Percentiles rank a stretch among this genome's conserved stretches.
These are phyloP conservation scores for Penicillium simplicissimum DNA, from an alignment of 495 filamentous ascomycete genomes.

Conservation along the genomic window DNA sequence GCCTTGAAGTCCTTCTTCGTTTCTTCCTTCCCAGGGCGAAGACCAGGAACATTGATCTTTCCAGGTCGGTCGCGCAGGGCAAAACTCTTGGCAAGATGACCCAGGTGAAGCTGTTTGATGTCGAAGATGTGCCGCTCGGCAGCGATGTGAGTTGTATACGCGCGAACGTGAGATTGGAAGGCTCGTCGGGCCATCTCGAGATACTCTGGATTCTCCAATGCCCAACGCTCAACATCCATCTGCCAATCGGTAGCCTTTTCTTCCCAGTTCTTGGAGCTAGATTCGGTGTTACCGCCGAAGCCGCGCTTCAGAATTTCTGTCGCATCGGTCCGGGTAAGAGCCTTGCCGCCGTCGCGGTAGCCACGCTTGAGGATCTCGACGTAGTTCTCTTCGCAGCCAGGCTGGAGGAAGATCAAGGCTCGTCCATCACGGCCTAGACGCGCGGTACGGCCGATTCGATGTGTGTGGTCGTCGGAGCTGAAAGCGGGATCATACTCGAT, in stretches of 20 bases:
- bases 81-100: constrained; percentile 92
- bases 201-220: constrained; percentile 56
- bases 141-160: constrained; percentile 90
- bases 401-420: constrained; percentile 83
- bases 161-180: constrained; percentile 88
- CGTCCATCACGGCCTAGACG: constrained; percentile 88
- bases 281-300: constrained; percentile 49
- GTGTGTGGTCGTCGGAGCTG: constrained; percentile 84
- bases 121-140: constrained; percentile 83
- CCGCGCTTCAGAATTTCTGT: constrained; percentile 64
- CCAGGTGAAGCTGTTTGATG: constrained; percentile 83
- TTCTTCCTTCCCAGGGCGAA: constrained; percentile 47
- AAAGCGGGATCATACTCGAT: constrained; percentile 96
- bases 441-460: constrained; percentile 92
- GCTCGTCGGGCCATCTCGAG: constrained; percentile 76
- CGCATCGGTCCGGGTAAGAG: constrained; percentile 54
- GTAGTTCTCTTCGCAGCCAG: constrained; percentile 89
- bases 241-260: constrained; percentile 75
- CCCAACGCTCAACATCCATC: constrained; percentile 71
- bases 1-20: constrained; percentile 52
- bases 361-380: constrained; percentile 66
- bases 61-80: constrained; percentile 85
- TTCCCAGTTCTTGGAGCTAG: constrained; percentile 59
- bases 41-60: constrained; percentile 73
- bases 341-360: constrained; percentile 56